Conservation (phyloP, 305 asterid species). For the Galium porrigens region DNA sequence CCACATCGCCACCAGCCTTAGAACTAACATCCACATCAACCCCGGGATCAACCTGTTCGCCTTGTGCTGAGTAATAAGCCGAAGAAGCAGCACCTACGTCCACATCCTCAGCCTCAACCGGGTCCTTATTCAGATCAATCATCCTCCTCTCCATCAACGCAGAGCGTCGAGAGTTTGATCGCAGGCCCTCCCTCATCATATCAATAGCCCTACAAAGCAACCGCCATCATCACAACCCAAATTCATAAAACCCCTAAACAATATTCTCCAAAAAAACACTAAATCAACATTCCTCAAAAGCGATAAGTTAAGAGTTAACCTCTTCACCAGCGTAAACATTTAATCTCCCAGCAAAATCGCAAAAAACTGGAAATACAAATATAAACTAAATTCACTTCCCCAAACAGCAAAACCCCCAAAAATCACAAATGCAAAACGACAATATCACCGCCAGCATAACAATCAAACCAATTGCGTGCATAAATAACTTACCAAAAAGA, state of each 20-base stretch:
- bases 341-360: background rate
- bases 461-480: background rate
- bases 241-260: conserved; percentile 11
- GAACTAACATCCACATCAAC: conserved; percentile 1
- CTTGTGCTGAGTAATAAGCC: conserved; percentile 4
- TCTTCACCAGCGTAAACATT: background rate
- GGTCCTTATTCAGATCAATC: conserved; percentile 65
- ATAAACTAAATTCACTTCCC: background rate
- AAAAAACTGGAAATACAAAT: background rate
- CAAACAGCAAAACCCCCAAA: conserved; percentile 4
- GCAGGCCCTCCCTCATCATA: conserved; percentile 31
- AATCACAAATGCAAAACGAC: background rate
- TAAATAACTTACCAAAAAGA: conserved; percentile 6
- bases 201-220: conserved; percentile 13
- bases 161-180: conserved; percentile 9
- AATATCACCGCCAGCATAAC: background rate
- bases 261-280: background rate
- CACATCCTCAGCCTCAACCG: conserved; percentile 31
- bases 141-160: conserved; percentile 24
- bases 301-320: background rate
- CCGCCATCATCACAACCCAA: conserved; percentile 17
- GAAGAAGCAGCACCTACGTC: conserved; percentile 13
- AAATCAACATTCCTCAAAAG: background rate
- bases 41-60: conserved; percentile 11
- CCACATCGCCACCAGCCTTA: background rate